Percentiles rank a stretch among this genome's conserved stretches.
These are phyloP conservation scores for Microsporum audouinii DNA, from an alignment of 2,329 filamentous ascomycete species.

Conservation along the genomic window DNA sequence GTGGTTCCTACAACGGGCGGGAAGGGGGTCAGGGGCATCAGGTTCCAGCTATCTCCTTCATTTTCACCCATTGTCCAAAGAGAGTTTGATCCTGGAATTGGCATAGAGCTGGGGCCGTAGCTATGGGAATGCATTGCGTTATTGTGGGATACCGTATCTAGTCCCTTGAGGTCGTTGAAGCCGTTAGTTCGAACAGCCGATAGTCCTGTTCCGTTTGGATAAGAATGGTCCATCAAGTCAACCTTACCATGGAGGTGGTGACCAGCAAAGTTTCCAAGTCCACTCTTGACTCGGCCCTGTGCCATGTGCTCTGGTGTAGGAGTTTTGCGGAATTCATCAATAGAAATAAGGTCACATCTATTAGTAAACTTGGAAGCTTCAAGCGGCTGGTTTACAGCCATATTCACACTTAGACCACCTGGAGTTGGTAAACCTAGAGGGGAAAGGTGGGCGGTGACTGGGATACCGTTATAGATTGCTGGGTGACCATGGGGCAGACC, in stretches of 20 bases:
- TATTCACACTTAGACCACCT: background rate
- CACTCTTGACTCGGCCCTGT: background rate
- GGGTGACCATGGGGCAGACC: background rate
- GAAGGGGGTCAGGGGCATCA: slow-evolving; percentile 7
- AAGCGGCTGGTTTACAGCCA: background rate
- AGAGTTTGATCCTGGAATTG: slow-evolving; percentile 1
- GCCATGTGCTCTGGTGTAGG: background rate
- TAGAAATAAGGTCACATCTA: background rate
- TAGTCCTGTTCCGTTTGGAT: background rate
- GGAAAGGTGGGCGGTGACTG: background rate
- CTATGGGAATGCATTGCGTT: background rate
- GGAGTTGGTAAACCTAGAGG: background rate
- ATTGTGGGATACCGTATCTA: background rate
- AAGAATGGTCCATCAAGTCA: background rate
- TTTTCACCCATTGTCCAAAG: slow-evolving; percentile 7
- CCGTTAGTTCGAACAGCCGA: background rate
- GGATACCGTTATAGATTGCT: background rate
- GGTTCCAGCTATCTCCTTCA: slow-evolving; percentile 5
- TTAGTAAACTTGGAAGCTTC: background rate
- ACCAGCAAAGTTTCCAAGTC: background rate
- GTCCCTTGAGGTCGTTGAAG: too few species aligned
- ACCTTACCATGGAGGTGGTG: background rate
- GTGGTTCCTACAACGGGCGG: background rate
- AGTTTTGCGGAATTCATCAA: background rate
- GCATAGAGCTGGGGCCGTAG: background rate